Conservation (phyloP, 257 asterid genomes). For the Nicotiana benthamiana region DNA sequence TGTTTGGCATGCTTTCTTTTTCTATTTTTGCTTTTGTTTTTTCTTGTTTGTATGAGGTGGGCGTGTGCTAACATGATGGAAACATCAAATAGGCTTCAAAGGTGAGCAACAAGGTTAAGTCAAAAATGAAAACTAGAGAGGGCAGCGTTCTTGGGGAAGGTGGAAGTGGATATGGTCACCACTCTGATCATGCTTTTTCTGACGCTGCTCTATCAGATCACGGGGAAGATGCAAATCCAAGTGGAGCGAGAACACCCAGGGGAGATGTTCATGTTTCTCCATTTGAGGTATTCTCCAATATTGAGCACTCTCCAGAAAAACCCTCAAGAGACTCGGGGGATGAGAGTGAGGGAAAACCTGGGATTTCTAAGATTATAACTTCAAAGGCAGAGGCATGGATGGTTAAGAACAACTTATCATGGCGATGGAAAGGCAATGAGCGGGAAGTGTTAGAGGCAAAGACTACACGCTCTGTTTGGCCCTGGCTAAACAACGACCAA, state of each 20-base stretch:
- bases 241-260: constrained; percentile 85
- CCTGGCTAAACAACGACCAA: constrained; percentile 60
- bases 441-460: constrained; percentile 53
- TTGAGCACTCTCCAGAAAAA: constrained; percentile 31
- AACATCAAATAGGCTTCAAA: constrained; percentile 57
- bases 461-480: constrained; percentile 57
- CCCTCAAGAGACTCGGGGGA: constrained; percentile 57
- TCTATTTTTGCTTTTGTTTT: neutral
- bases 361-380: constrained; percentile 60
- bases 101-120: constrained; percentile 82
- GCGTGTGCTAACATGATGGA: constrained; percentile 24
- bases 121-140: constrained; percentile 63
- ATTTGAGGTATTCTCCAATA: constrained; percentile 55
- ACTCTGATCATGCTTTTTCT: constrained; percentile 46
- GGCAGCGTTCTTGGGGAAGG: constrained; percentile 47
- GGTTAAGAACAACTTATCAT: constrained; percentile 45
- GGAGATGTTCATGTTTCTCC: constrained; percentile 64
- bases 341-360: constrained; percentile 61
- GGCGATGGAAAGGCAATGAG: constrained; percentile 88
- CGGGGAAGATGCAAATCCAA: constrained; percentile 78
- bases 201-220: constrained; percentile 40
- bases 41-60: constrained; percentile 5
- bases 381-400: constrained; percentile 89
- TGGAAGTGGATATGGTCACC: constrained; percentile 55
- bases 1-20: constrained; percentile 1